Evolutionary conservation across 2,329 filamentous ascomycete species (phyloP), one percentile per base, ranked within the genome.

Genomic region (Calonectria fujianensis): DNA sequence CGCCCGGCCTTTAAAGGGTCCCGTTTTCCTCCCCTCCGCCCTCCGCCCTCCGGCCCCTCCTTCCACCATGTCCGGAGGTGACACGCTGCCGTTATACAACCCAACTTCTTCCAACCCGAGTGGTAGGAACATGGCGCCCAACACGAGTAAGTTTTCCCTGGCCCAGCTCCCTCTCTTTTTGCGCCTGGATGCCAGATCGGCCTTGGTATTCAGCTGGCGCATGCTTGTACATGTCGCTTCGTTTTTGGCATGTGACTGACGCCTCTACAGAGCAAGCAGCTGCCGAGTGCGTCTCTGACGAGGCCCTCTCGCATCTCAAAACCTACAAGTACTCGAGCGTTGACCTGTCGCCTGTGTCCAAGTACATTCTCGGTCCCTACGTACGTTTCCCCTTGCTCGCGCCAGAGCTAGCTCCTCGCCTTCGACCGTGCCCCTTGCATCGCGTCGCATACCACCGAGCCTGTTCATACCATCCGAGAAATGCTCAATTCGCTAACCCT

Each of bases 321-420:
- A 93, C 94, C 74, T 99, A 99, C 92, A 97, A 98, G 84, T 99
- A 99, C 87, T 98, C 96, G 80, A 95, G 94, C 82, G 96, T 99
- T 85, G 97, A 99, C 89, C 96, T 98, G 87, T 98, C 96, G 66
- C 94, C 94, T 76, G 92, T 98, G 74, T 98, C 97, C 72, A 92
- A 96, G 85, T 98, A 98, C 86, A 95, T 99, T 83, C 91, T 99
- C 66, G 94, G 94, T 80, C 96, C 98, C 83, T 99, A 98, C 88
- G 97, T 98, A 94, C 85, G 94, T 39, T 35, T 70, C 57, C 54
- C 52, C 61, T 32, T 57, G 61, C 59, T 57, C 27, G 20, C 48
- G 29, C 74, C 75, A 31, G 70, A 52, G 41, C 74, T 63, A 20
- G 63, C 50, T 37, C 37, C n/a, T 20, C 64, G 48, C 32, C 54